A percentile compares a stretch with the other conserved stretches of the same genome.
These are phyloP conservation scores for Volvox africanus DNA, from an alignment of 139 green algal species.

Conservation along the genomic window DNA sequence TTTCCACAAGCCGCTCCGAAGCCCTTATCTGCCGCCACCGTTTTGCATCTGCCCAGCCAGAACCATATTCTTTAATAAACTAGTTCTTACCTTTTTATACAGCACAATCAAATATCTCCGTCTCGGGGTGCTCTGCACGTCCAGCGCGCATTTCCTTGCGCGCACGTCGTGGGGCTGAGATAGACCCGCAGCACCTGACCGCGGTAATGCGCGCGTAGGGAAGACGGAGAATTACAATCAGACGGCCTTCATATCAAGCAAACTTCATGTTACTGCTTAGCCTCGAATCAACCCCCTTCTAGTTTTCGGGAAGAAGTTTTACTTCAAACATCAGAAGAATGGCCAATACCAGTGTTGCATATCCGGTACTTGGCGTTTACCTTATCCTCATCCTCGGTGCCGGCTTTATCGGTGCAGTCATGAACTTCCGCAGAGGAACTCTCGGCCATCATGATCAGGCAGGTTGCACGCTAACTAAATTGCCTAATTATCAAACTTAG, in stretches of 20 bases:
- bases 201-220: conserved; percentile 47
- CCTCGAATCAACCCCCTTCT: no score
- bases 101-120: conserved; percentile 4
- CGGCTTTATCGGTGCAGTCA: conserved; percentile 46
- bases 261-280: no score
- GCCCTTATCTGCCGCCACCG: not conserved
- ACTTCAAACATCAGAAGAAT: not conserved
- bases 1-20: not conserved
- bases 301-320: no score
- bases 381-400: conserved; percentile 41
- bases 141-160: not conserved
- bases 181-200: conserved; percentile 42
- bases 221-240: not conserved
- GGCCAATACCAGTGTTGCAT: conserved; percentile 31
- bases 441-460: conserved; percentile 14
- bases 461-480: not conserved
- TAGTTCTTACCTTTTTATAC: not conserved
- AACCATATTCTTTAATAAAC: not conserved
- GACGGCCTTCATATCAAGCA: not conserved
- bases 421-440: not conserved
- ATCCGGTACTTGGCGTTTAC: conserved; percentile 58
- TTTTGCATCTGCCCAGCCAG: not conserved
- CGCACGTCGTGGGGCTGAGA: conserved; percentile 43
- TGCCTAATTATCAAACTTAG: no score
- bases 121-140: conserved; percentile 34